phyloP scores from a whole-genome alignment of 1,139 yeast genomes.

The Zygoascus meyerae region DNA sequence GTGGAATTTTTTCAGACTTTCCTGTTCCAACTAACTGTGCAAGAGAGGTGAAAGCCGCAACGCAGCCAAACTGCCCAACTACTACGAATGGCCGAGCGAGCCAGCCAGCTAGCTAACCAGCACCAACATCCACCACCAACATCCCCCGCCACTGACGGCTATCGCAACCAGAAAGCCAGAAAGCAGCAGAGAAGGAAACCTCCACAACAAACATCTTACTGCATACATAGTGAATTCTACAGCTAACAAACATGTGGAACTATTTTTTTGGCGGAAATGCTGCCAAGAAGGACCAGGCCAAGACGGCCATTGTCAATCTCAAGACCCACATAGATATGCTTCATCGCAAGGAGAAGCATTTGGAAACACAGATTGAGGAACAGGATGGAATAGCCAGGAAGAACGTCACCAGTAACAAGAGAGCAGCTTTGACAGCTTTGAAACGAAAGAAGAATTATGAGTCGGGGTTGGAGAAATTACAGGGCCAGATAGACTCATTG shows the following conservation, averaged over 20 bases:
- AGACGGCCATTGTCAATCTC: constrained; percentile 84
- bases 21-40: background rate
- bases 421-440: constrained; percentile 78
- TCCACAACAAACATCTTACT: background rate
- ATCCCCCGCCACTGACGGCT: constrained; percentile 1
- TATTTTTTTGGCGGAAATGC: constrained; percentile 58
- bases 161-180: background rate
- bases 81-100: no score
- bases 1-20: background rate
- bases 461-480: constrained; percentile 68
- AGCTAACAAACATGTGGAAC: constrained; percentile 21
- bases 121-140: background rate
- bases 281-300: constrained; percentile 76
- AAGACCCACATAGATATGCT: constrained; percentile 86
- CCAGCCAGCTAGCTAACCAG: no score
- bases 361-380: constrained; percentile 76
- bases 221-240: background rate
- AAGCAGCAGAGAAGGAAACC: background rate
- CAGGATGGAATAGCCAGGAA: constrained; percentile 79
- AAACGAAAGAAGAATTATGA: constrained; percentile 84
- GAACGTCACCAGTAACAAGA: constrained; percentile 61
- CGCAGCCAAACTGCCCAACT: no score
- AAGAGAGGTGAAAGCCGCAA: background rate
- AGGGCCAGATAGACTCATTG: constrained; percentile 81
- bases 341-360: constrained; percentile 73